Evolutionary conservation across 1,284 basidiomycete species (phyloP).

Genomic region (Ustilago esculenta): DNA sequence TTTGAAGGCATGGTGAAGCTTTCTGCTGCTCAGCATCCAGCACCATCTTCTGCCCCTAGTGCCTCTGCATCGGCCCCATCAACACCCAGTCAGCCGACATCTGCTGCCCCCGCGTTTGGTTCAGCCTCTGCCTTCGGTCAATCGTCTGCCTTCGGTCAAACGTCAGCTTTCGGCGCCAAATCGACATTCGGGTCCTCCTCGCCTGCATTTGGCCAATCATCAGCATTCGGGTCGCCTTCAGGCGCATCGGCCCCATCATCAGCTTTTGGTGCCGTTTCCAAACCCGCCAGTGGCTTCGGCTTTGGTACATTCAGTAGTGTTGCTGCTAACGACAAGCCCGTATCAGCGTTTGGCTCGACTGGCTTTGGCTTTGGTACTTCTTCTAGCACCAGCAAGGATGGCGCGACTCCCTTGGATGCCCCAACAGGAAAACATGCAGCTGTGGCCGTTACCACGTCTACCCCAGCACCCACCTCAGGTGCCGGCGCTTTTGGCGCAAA

Average conservation of each 20-base stretch:
- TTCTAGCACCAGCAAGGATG: conserved; percentile 21
- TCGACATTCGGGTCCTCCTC: conserved; percentile 47
- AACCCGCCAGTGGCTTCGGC: conserved; percentile 38
- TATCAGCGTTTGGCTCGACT: conserved; percentile 45
- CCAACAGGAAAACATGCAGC: conserved; percentile 23
- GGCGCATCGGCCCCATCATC: conserved; percentile 9
- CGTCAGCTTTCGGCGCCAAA: conserved; percentile 28
- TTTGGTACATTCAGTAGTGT: conserved; percentile 43
- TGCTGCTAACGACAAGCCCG: conserved; percentile 20
- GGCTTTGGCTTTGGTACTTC: conserved; percentile 35
- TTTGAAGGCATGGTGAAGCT: conserved; percentile 68
- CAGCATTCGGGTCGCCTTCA: conserved; percentile 33
- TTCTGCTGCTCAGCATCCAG: conserved; percentile 8
- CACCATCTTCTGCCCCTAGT: conserved; percentile 8
- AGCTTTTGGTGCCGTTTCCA: conserved; percentile 38
- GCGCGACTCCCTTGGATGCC: conserved; percentile 13
- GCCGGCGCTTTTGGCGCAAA: conserved; percentile 19
- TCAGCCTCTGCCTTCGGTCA: conserved; percentile 38
- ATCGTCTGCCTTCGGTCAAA: conserved; percentile 28
- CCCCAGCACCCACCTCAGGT: conserved; percentile 7
- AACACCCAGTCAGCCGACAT: conserved; percentile 8
- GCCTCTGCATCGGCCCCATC: conserved; percentile 8
- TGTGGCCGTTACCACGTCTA: conserved; percentile 7
- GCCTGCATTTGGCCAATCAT: conserved; percentile 41
- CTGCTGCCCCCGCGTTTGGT: conserved; percentile 19